phyloP scores from a whole-genome alignment of 257 asterid genomes.

The Nemophila menziesii region DNA sequence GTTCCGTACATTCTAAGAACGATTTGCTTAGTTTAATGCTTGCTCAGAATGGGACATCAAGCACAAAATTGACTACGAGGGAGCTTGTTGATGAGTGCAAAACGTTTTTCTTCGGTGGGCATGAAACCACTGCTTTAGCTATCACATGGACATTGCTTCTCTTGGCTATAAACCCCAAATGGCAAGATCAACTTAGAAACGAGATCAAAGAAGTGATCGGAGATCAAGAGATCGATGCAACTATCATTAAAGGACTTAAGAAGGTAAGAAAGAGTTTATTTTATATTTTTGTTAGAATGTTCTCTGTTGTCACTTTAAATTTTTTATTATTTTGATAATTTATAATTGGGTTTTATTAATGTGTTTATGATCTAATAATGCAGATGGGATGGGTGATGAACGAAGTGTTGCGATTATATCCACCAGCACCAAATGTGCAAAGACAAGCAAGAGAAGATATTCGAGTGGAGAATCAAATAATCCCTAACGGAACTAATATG shows the following conservation, averaged over 20 bases:
- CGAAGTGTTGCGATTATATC: constrained; percentile 58
- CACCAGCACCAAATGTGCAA: constrained; percentile 78
- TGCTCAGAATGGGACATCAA: constrained; percentile 15
- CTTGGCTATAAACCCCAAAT: constrained; percentile 49
- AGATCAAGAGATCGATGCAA: constrained; percentile 33
- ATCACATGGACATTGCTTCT: constrained; percentile 73
- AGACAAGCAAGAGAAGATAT: constrained; percentile 67
- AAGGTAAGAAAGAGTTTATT: too few species aligned
- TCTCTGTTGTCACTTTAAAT: too few species aligned
- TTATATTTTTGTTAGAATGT: too few species aligned
- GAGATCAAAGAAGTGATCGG: constrained; percentile 55
- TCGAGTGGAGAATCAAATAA: constrained; percentile 28
- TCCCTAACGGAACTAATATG: constrained; percentile 70
- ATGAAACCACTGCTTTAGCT: constrained; percentile 76
- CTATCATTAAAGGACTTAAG: constrained; percentile 49
- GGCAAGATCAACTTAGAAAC: constrained; percentile 60
- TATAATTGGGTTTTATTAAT: too few species aligned
- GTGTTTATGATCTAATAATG: too few species aligned
- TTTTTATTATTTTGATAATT: too few species aligned
- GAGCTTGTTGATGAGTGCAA: constrained; percentile 89
- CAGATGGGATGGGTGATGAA: constrained; percentile 98
- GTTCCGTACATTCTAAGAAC: constrained; percentile 4
- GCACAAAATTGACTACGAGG: constrained; percentile 29
- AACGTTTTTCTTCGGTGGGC: constrained; percentile 86
- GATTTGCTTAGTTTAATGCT: constrained; percentile 60